Percentiles rank a stretch among this genome's conserved stretches.
phyloP scores from a whole-genome alignment of 202 grass and related monocot species.

The Panicum virgatum region DNA sequence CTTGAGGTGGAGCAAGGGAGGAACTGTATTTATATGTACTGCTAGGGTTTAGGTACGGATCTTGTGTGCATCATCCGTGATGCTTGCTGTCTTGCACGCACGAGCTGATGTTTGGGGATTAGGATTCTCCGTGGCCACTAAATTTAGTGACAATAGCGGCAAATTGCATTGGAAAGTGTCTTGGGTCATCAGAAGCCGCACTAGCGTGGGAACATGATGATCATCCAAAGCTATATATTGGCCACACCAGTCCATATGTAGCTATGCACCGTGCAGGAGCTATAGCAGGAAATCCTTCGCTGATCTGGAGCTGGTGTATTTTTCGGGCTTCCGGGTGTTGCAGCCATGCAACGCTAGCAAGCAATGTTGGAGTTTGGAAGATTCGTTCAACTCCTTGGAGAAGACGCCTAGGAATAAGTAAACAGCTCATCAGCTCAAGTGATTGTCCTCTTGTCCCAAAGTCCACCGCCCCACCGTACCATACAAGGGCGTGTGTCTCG shows the following conservation, averaged over 20 bases:
- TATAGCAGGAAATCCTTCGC: not conserved
- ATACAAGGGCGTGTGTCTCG: no score
- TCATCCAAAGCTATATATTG: no score
- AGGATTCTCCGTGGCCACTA: not conserved
- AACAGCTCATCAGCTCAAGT: no score
- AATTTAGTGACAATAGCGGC: not conserved
- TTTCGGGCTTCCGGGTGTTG: not conserved
- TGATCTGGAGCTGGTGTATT: not conserved
- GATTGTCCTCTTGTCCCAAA: no score
- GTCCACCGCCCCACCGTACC: no score
- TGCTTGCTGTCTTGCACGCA: not conserved
- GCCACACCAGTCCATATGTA: not conserved
- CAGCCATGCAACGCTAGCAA: not conserved
- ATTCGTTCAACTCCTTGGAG: constrained; percentile 40
- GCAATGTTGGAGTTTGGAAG: not conserved
- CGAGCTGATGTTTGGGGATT: not conserved
- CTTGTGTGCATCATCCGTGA: not conserved
- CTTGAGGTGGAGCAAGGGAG: not conserved
- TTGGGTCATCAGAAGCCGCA: not conserved
- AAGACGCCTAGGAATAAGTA: not conserved
- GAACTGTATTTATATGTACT: not conserved
- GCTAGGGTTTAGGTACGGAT: not conserved
- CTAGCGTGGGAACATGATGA: not conserved
- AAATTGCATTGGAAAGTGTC: not conserved
- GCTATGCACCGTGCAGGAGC: not conserved